These are phyloP conservation scores for Diaporthe sp. DNA, from an alignment of 2,329 filamentous ascomycete species.

Conservation along the genomic window DNA sequence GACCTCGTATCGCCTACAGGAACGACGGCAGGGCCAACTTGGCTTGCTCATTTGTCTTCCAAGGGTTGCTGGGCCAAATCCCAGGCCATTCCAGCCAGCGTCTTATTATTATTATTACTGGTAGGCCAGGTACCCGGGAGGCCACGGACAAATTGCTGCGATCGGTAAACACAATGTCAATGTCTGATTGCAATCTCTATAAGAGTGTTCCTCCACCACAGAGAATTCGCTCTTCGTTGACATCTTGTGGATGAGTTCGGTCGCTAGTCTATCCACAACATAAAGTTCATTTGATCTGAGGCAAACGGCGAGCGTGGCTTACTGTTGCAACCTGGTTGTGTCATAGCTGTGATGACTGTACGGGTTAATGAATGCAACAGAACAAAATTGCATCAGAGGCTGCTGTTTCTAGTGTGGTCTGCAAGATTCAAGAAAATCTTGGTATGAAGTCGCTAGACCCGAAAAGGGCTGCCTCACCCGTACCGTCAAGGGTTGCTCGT, in stretches of 20 bases:
- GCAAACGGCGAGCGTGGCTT: slow-evolving; percentile 1
- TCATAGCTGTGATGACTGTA: slow-evolving; percentile 4
- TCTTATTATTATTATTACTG: neutral
- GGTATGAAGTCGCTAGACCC: neutral
- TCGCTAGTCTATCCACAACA: neutral
- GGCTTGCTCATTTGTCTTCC: slow-evolving; percentile 18
- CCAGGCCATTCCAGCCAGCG: slow-evolving; percentile 2
- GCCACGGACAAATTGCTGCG: neutral
- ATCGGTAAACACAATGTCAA: neutral
- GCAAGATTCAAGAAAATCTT: slow-evolving; percentile 17
- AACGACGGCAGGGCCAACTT: slow-evolving; percentile 20
- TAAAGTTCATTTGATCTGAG: slow-evolving; percentile 2
- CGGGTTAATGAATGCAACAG: neutral
- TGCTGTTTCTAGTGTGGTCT: neutral
- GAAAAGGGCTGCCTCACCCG: slow-evolving; percentile 9
- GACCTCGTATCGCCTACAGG: slow-evolving; percentile 31
- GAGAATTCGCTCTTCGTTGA: neutral
- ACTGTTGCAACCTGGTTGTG: neutral
- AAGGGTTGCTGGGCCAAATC: slow-evolving; percentile 24
- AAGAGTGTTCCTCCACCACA: neutral
- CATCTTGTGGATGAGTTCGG: neutral
- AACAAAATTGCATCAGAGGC: slow-evolving; percentile 10
- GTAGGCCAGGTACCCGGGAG: no score
- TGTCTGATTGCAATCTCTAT: neutral
- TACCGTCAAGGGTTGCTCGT: slow-evolving; percentile 22